These are phyloP conservation scores for Talaromyces sp. DNA, from an alignment of 2,329 filamentous ascomycete genomes.

Conservation along the genomic window DNA sequence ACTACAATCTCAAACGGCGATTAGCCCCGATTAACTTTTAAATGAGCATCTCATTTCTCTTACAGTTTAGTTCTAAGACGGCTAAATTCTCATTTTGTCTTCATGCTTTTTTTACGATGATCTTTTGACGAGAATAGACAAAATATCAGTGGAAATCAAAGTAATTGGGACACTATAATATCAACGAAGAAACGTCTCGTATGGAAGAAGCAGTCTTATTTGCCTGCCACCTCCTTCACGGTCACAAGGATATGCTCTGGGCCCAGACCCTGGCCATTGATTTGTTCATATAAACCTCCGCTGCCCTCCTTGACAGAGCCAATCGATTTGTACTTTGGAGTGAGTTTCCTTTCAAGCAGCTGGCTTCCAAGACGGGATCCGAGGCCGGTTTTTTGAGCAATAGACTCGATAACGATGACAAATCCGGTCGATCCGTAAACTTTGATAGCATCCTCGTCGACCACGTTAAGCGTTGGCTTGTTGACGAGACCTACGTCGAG, in stretches of 20 bases:
- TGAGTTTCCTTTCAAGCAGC: constrained; percentile 32
- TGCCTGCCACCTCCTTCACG: constrained; percentile 22
- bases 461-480: constrained; percentile 36
- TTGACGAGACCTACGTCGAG: constrained; percentile 36
- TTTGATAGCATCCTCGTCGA: constrained; percentile 35
- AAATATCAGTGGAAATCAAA: background rate
- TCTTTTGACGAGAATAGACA: background rate
- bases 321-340: constrained; percentile 33
- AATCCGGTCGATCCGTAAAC: constrained; percentile 33
- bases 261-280: constrained; percentile 34
- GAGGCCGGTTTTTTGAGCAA: constrained; percentile 38
- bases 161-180: background rate
- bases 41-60: background rate
- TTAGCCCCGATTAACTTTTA: background rate
- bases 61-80: background rate
- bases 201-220: constrained; percentile 2
- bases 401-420: constrained; percentile 34
- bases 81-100: background rate
- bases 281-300: constrained; percentile 35
- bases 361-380: constrained; percentile 34
- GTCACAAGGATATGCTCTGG: constrained; percentile 30
- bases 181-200: background rate
- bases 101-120: background rate
- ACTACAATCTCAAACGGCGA: background rate
- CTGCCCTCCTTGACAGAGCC: constrained; percentile 36